Percentiles rank a stretch among this genome's conserved stretches.
Conservation (phyloP, 2,329 filamentous ascomycete genomes). For the Xylariaceae sp. region DNA sequence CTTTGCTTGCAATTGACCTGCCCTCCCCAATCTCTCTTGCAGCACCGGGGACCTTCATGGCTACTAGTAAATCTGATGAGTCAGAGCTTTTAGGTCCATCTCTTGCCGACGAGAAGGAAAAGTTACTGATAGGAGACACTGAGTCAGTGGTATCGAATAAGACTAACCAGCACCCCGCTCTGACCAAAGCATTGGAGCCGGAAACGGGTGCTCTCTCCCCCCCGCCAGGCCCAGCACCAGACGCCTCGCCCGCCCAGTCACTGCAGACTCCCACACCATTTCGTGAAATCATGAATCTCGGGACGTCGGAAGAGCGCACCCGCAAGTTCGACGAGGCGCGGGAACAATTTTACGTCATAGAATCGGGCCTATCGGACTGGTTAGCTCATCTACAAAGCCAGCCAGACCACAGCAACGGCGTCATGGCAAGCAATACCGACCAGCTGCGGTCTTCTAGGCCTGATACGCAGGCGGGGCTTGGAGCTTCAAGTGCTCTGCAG, state of each 20-base stretch:
- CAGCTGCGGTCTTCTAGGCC: constrained; percentile 6
- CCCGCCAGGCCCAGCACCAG: background rate
- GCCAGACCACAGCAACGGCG: constrained; percentile 45
- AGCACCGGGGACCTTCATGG: constrained; percentile 29
- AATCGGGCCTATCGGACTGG: constrained; percentile 69
- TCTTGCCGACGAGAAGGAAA: constrained; percentile 41
- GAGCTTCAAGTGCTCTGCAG: constrained; percentile 27
- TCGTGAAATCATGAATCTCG: constrained; percentile 71
- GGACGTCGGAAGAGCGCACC: constrained; percentile 64
- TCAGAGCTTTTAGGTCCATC: constrained; percentile 35
- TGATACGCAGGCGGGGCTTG: constrained; percentile 11
- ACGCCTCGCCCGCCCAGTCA: constrained; percentile 1
- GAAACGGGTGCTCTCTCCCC: background rate
- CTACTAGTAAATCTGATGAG: constrained; percentile 8
- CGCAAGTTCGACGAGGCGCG: constrained; percentile 69
- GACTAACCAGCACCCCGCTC: constrained; percentile 36
- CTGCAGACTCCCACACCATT: constrained; percentile 46
- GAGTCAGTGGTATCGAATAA: constrained; percentile 34
- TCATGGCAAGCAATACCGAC: background rate
- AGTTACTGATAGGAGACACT: constrained; percentile 28
- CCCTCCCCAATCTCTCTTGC: constrained; percentile 43
- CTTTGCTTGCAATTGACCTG: constrained; percentile 35
- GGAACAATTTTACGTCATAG: constrained; percentile 63
- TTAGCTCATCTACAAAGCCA: constrained; percentile 43
- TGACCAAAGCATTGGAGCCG: constrained; percentile 8